Evolutionary conservation across 192 early-diverging fungal species (phyloP).

Genomic region (Phlyctochytrium bullatum): DNA sequence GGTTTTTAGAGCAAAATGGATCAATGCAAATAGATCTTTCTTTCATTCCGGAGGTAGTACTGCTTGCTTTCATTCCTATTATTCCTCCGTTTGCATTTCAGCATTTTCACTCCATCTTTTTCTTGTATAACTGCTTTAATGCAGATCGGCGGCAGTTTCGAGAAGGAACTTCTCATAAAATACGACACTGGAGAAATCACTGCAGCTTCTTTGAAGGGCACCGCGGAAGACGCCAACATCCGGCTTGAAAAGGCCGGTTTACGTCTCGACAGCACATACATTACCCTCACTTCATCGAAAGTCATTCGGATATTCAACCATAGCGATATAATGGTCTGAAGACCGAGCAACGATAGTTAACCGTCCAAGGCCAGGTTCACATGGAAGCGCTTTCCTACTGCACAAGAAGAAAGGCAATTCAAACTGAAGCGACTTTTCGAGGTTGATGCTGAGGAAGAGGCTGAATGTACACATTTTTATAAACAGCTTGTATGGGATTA

Average conservation of each 20-base stretch:
- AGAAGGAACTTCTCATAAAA: constrained; percentile 33
- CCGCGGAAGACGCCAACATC: constrained; percentile 51
- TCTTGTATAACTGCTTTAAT: neutral
- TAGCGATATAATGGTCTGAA: constrained; percentile 53
- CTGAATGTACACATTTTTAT: constrained; percentile 30
- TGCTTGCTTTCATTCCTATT: constrained; percentile 5
- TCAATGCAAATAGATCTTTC: constrained; percentile 49
- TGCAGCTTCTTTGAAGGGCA: constrained; percentile 33
- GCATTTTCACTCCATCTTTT: constrained; percentile 2
- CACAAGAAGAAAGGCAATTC: constrained; percentile 42
- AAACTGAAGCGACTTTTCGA: constrained; percentile 26
- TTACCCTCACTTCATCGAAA: constrained; percentile 44
- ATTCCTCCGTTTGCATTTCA: neutral
- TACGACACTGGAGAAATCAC: constrained; percentile 54
- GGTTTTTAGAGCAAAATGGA: constrained; percentile 37
- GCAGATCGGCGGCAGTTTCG: constrained; percentile 47
- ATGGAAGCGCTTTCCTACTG: constrained; percentile 54
- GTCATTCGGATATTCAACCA: constrained; percentile 46
- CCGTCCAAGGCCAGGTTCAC: constrained; percentile 42
- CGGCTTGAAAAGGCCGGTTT: constrained; percentile 48
- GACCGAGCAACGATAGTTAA: no score
- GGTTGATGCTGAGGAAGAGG: constrained; percentile 34
- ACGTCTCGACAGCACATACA: constrained; percentile 53
- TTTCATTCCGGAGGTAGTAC: constrained; percentile 47
- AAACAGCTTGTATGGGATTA: constrained; percentile 16